Evolutionary conservation across 202 grass and related monocot genomes (phyloP).

Genomic region (Eragrostis tef): DNA sequence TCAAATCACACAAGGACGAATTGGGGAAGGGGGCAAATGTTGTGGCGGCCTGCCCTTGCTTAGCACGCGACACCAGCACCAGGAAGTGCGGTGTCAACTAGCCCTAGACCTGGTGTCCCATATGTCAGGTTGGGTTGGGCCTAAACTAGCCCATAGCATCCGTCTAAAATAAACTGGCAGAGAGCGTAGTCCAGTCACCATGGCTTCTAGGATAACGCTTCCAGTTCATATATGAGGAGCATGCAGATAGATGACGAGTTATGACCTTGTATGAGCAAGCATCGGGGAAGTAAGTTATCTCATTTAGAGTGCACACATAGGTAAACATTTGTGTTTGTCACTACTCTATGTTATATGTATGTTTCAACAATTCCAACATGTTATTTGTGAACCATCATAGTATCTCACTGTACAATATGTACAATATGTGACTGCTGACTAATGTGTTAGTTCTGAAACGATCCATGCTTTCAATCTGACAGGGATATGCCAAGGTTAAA

Average conservation of each 20-base stretch:
- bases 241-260: background rate
- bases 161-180: background rate
- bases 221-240: background rate
- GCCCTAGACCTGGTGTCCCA: background rate
- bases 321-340: background rate
- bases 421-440: background rate
- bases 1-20: background rate
- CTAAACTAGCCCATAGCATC: too few relatives aligned
- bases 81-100: background rate
- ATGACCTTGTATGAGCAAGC: background rate
- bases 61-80: background rate
- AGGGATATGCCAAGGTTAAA: background rate
- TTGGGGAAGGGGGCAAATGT: background rate
- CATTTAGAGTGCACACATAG: background rate
- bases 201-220: background rate
- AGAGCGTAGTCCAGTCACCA: background rate
- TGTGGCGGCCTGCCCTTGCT: background rate
- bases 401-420: background rate
- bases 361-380: background rate
- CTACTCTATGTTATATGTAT: background rate
- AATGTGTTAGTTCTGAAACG: background rate
- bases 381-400: constrained; percentile 21
- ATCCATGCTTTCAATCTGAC: background rate
- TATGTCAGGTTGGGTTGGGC: too few relatives aligned
- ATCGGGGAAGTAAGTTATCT: background rate